Conservation (phyloP, 768 basidiomycete species). For the Pulveroboletus sp. region DNA sequence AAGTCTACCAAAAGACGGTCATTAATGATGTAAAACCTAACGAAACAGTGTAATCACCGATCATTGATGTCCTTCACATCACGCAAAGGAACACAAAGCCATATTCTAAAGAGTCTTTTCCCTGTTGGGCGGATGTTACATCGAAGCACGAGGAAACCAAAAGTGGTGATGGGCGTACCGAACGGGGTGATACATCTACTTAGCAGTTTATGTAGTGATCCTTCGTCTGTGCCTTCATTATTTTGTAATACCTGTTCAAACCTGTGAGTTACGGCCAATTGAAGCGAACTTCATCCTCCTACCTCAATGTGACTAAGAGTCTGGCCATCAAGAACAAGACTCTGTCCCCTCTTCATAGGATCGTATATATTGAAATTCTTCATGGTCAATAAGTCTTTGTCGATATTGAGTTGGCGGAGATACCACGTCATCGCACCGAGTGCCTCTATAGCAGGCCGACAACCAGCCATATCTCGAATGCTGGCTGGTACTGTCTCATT, state of each 20-base stretch:
- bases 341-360: constrained; percentile 87
- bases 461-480: constrained; percentile 68
- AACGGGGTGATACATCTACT: constrained; percentile 87
- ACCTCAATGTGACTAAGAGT: constrained; percentile 95
- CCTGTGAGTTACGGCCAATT: constrained; percentile 4
- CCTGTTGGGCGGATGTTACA: constrained; percentile 42
- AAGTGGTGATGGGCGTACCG: constrained; percentile 41
- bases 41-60: constrained; percentile 44
- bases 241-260: constrained; percentile 69
- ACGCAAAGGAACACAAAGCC: constrained; percentile 90
- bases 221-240: constrained; percentile 90
- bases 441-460: constrained; percentile 69
- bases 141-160: constrained; percentile 1
- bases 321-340: constrained; percentile 87
- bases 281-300: constrained; percentile 5
- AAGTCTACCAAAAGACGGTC: constrained; percentile 46
- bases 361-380: constrained; percentile 97
- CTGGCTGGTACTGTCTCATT: constrained; percentile 53
- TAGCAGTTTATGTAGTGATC: constrained; percentile 78
- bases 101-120: constrained; percentile 93
- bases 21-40: constrained; percentile 12
- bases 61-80: constrained; percentile 83
- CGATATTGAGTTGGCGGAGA: constrained; percentile 89
- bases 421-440: constrained; percentile 94
- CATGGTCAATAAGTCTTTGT: constrained; percentile 92